Evolutionary conservation across 768 basidiomycete genomes (phyloP).

Genomic region (Hericium rajendrae): DNA sequence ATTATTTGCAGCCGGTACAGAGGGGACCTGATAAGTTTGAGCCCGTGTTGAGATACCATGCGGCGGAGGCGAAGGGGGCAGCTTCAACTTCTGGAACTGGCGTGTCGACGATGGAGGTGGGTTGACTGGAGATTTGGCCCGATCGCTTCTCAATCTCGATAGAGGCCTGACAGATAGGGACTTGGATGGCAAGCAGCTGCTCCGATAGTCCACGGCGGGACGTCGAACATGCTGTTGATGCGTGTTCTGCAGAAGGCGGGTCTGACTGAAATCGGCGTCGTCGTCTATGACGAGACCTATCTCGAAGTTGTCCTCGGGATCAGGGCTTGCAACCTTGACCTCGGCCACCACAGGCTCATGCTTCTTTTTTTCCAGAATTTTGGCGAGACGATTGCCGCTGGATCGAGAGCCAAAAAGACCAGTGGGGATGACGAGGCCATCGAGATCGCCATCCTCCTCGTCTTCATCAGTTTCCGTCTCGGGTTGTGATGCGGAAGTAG

Average conservation of each 20-base stretch:
- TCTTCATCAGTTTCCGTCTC: conserved; percentile 62
- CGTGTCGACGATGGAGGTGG: conserved; percentile 62
- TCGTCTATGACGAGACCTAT: conserved; percentile 76
- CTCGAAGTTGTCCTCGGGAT: conserved; percentile 82
- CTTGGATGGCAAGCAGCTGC: conserved; percentile 47
- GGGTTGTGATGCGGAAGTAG: conserved; percentile 54
- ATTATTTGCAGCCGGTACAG: conserved; percentile 37
- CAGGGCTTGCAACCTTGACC: conserved; percentile 43
- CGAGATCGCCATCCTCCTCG: conserved; percentile 58
- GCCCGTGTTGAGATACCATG: conserved; percentile 39
- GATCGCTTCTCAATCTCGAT: conserved; percentile 49
- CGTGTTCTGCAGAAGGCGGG: conserved; percentile 48
- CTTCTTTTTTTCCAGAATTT: conserved; percentile 46
- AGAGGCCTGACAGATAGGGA: conserved; percentile 46
- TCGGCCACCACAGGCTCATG: conserved; percentile 44
- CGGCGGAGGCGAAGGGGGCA: conserved; percentile 63
- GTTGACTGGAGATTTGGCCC: conserved; percentile 63
- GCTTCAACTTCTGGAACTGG: conserved; percentile 57
- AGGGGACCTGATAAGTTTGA: conserved; percentile 49
- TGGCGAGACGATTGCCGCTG: conserved; percentile 39
- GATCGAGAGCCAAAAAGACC: conserved; percentile 68
- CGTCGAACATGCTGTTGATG: conserved; percentile 31
- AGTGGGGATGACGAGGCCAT: conserved; percentile 71
- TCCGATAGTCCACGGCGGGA: conserved; percentile 33
- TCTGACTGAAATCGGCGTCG: conserved; percentile 75